Conservation (phyloP, 495 filamentous ascomycete genomes). For the Neurospora sp. region DNA sequence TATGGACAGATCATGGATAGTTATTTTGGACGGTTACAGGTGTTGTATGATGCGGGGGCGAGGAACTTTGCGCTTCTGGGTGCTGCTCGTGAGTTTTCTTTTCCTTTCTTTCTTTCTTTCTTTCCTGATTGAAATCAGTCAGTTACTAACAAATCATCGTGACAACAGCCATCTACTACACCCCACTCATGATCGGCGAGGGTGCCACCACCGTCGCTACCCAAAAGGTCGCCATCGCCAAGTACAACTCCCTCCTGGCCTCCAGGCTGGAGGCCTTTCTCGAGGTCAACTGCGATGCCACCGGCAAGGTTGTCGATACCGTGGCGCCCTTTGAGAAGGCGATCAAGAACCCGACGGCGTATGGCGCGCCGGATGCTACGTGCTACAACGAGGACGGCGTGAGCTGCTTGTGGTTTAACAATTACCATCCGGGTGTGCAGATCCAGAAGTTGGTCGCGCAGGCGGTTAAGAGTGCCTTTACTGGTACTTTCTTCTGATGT, state of each 20-base stretch:
- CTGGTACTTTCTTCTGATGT: conserved; percentile 18
- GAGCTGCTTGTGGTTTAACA: conserved; percentile 36
- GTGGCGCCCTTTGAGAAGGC: conserved; percentile 26
- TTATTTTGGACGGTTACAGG: conserved; percentile 44
- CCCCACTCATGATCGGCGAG: conserved; percentile 40
- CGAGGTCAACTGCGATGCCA: conserved; percentile 18
- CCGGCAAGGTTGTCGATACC: conserved; percentile 30
- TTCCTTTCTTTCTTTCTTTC: too few relatives aligned
- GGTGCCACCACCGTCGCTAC: conserved; percentile 8
- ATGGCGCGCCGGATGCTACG: conserved; percentile 32
- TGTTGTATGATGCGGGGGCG: conserved; percentile 54
- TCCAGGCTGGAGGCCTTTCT: conserved; percentile 17
- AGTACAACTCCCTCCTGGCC: conserved; percentile 28
- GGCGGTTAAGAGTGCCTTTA: conserved; percentile 33
- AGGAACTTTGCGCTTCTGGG: conserved; percentile 69
- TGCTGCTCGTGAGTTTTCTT: conserved; percentile 45
- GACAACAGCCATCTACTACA: conserved; percentile 46
- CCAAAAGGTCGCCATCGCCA: conserved; percentile 27
- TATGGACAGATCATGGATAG: conserved; percentile 46
- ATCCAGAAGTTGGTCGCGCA: conserved; percentile 28
- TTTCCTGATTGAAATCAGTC: too few relatives aligned
- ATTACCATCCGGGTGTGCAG: conserved; percentile 34
- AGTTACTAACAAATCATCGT: neutral
- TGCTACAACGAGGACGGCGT: conserved; percentile 36
- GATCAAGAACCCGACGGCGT: conserved; percentile 31